A percentile compares a stretch with the other conserved stretches of the same genome.
phyloP scores from a whole-genome alignment of 163 green algal genomes.

The Chlorella variabilis region DNA sequence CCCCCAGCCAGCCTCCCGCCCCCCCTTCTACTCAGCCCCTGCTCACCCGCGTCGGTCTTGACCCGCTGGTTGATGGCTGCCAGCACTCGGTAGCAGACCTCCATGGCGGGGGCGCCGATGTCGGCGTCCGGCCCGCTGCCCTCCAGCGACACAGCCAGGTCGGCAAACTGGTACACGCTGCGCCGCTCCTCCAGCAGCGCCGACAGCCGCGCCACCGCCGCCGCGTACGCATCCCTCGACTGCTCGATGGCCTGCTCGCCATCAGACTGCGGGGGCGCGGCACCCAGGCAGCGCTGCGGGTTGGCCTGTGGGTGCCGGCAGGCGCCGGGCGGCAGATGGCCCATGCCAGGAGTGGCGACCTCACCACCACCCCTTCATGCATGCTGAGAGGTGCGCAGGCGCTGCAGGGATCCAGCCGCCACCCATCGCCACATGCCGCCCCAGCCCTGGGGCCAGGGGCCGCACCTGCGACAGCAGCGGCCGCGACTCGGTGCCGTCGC shows the following conservation, averaged over 20 bases:
- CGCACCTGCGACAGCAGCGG: conserved; percentile 76
- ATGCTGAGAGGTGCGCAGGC: too few species aligned
- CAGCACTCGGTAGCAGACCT: conserved; percentile 52
- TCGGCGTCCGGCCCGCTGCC: conserved; percentile 36
- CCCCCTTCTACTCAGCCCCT: too few species aligned
- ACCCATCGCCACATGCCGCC: too few species aligned
- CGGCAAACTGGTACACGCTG: conserved; percentile 73
- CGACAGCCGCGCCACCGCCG: conserved; percentile 52
- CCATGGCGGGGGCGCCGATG: conserved; percentile 36
- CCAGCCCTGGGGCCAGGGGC: too few species aligned
- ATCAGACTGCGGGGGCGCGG: too few species aligned
- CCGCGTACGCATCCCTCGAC: conserved; percentile 36
- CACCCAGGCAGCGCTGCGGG: too few species aligned
- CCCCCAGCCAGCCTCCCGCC: too few species aligned
- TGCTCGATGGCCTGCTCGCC: neutral
- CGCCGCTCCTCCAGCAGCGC: conserved; percentile 70
- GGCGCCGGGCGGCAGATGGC: too few species aligned
- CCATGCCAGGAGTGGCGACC: too few species aligned
- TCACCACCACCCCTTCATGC: too few species aligned
- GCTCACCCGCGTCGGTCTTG: conserved; percentile 26
- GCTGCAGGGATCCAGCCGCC: too few species aligned
- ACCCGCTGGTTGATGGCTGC: conserved; percentile 48
- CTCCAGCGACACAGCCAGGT: conserved; percentile 58
- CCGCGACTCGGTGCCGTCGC: conserved; percentile 72
- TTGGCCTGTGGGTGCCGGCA: too few species aligned